Conservation (phyloP, 139 green algal species). For the Micractinium sp. region DNA sequence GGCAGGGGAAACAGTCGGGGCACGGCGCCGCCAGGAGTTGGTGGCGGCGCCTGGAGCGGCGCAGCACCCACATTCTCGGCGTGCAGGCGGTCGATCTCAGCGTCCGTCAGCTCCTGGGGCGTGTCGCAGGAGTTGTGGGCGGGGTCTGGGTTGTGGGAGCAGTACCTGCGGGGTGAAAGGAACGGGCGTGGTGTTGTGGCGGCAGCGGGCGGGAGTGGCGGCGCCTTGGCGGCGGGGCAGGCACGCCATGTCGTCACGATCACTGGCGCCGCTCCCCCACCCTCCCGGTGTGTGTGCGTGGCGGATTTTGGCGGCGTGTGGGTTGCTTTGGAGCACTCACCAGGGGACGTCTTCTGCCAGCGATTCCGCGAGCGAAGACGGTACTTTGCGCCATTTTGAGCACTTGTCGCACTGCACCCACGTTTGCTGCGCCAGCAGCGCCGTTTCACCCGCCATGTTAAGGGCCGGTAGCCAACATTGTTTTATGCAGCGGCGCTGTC, state of each 20-base stretch:
- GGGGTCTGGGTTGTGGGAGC: conserved; percentile 78
- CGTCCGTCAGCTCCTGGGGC: conserved; percentile 84
- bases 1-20: not conserved
- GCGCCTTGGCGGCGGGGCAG: not conserved
- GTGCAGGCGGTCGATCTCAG: conserved; percentile 82
- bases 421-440: conserved; percentile 8
- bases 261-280: not conserved
- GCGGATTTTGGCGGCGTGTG: no score
- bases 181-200: not conserved
- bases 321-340: conserved; percentile 42
- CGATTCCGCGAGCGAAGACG: conserved; percentile 46
- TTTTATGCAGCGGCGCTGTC: no score
- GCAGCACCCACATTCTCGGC: conserved; percentile 28
- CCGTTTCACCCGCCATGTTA: no score
- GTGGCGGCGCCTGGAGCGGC: not conserved
- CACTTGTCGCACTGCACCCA: conserved; percentile 91
- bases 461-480: no score
- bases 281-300: no score
- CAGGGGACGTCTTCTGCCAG: conserved; percentile 71
- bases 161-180: conserved; percentile 68
- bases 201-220: not conserved
- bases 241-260: not conserved
- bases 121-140: conserved; percentile 72
- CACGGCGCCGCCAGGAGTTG: not conserved
- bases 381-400: conserved; percentile 83